These are phyloP conservation scores for Sicyos baderoa DNA, from an alignment of 306 rosid genomes.

Conservation along the genomic window DNA sequence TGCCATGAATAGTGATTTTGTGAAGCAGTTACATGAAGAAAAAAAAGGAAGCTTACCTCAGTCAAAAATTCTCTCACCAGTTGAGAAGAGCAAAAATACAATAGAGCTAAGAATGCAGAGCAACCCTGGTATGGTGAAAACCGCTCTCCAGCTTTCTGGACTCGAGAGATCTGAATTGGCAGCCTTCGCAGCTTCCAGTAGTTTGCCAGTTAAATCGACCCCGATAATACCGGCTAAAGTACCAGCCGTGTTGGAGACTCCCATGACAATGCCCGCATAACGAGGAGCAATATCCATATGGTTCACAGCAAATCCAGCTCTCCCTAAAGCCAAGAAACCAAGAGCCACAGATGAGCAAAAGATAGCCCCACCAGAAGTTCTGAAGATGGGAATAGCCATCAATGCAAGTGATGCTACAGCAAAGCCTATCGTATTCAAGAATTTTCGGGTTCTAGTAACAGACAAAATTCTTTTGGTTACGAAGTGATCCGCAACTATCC, in stretches of 20 bases:
- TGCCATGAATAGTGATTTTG: constrained; percentile 2
- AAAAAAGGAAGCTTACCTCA: constrained; percentile 38
- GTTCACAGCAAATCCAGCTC: constrained; percentile 96
- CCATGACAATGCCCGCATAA: constrained; percentile 96
- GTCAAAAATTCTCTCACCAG: constrained; percentile 91
- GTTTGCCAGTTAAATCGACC: constrained; percentile 76
- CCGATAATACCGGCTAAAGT: constrained; percentile 90
- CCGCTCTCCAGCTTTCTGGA: constrained; percentile 81
- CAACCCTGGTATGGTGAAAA: constrained; percentile 72
- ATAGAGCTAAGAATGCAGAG: constrained; percentile 74
- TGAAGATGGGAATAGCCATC: constrained; percentile 62
- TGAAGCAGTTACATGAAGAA: constrained; percentile 12
- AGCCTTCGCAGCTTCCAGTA: constrained; percentile 77
- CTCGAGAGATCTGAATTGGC: constrained; percentile 65
- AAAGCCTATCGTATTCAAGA: constrained; percentile 76
- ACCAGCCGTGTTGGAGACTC: constrained; percentile 93
- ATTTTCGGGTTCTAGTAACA: constrained; percentile 67
- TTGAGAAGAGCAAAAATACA: constrained; percentile 64
- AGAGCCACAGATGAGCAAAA: constrained; percentile 92
- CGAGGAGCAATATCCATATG: constrained; percentile 97
- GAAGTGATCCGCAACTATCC: constrained; percentile 74
- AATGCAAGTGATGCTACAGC: constrained; percentile 74
- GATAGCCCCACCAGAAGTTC: constrained; percentile 83
- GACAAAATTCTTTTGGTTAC: constrained; percentile 66
- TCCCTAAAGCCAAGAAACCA: constrained; percentile 90